Base-by-base conservation (phyloP, 352 stramenopile genomes). In the Achlya hypogyna region DNA sequence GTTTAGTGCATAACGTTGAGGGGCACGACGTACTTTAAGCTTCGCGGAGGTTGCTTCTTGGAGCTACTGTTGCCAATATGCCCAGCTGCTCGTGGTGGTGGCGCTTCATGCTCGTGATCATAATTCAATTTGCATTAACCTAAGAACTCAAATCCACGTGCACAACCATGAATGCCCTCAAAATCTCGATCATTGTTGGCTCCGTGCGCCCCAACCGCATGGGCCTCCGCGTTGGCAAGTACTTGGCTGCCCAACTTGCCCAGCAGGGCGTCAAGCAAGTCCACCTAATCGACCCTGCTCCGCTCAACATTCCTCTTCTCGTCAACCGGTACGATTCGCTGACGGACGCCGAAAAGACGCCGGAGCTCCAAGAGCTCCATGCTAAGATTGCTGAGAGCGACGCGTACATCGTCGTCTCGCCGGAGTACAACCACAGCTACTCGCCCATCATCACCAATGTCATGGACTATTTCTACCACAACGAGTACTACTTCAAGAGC, bases 401-500 rank as follows among this genome's bases (percentile, higher is more conserved):
- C 73, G 72, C 67, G 2, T 86, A 84, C 63, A 74, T 90, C 2
- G 71, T 69, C 43, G 69, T 88, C 9, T 87, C 75, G 25, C 81
- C 81, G 2, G 81, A 90, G 69, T 90, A 88, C 69, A 90, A 90
- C 65, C 79, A 90, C 70, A 72, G 70, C 1, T 75, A 77, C 35
- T 79, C 74, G 35, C 81, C 79, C 20, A 79, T 67, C 29, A 72
- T 90, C 31, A 22, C 81, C 27, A 82, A 83, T 66, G 31, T 87
- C 18, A 65, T 90, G 63, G 81, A 84, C 71, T 78, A 90, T 65
- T 88, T 90, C 74, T 79, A 77, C 12, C 77, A 69, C 0, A 78
- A 70, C n/a, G 74, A 65, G 1, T 88, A 86, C 74, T 77, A 69
- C 5, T 84, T 75, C 70, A 87, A 87, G 62, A 73, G 77, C 16